These are phyloP conservation scores for Chionographis japonica DNA, from an alignment of 106 monocot genomes.

Conservation along the genomic window DNA sequence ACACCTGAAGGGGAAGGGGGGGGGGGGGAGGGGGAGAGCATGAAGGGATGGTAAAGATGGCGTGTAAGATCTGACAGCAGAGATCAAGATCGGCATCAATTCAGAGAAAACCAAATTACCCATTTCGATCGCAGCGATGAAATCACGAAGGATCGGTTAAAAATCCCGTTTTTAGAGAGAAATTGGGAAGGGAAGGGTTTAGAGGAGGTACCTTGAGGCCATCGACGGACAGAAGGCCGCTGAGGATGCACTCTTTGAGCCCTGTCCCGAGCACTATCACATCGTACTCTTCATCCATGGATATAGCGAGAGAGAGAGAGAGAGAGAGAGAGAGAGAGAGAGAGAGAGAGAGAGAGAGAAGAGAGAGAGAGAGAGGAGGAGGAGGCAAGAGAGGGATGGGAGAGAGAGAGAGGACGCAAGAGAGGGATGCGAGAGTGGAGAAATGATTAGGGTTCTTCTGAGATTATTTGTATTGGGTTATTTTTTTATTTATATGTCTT, in stretches of 20 bases:
- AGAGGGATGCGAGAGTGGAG: too few species aligned
- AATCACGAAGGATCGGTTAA: background rate
- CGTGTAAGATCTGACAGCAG: too few species aligned
- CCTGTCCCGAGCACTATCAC: constrained; percentile 79
- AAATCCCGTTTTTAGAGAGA: background rate
- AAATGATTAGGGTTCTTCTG: too few species aligned
- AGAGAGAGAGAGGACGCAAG: background rate
- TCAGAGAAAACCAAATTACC: too few species aligned
- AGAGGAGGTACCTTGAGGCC: constrained; percentile 59
- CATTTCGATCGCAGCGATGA: background rate
- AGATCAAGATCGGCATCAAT: too few species aligned
- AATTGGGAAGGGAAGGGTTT: background rate
- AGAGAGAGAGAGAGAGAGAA: too few species aligned
- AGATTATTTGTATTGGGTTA: too few species aligned
- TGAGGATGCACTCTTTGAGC: constrained; percentile 84
- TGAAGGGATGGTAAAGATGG: too few species aligned
- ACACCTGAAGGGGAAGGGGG: too few species aligned
- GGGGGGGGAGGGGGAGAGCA: too few species aligned
- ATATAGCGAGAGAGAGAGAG: constrained; percentile 4
- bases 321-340: background rate
- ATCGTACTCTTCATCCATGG: constrained; percentile 84
- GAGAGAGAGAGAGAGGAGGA: too few species aligned
- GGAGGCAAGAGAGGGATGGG: background rate
- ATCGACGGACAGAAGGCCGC: constrained; percentile 85
- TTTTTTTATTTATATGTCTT: too few species aligned